Conservation (phyloP, 2,329 filamentous ascomycete species). For the Botrytis fragariae region DNA sequence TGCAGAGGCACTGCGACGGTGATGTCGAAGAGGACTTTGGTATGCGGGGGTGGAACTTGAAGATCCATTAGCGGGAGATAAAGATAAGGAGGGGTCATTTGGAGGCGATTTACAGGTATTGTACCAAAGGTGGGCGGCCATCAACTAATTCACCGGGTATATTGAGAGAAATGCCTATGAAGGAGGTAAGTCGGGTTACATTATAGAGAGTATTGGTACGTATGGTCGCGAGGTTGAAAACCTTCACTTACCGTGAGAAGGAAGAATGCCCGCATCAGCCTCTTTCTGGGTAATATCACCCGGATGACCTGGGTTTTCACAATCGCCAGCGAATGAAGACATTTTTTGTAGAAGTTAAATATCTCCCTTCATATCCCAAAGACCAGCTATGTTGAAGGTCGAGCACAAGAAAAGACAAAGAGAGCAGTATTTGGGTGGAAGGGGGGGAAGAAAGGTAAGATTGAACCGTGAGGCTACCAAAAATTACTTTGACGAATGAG, state of each 20-base stretch:
- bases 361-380: slow-evolving; percentile 21
- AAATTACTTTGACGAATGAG: slow-evolving; percentile 10
- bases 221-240: background rate
- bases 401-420: slow-evolving; percentile 9
- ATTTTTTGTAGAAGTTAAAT: slow-evolving; percentile 21
- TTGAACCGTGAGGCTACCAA: slow-evolving; percentile 4
- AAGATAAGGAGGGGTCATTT: slow-evolving; percentile 1
- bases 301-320: slow-evolving; percentile 25
- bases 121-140: slow-evolving; percentile 41
- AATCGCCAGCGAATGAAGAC: slow-evolving; percentile 25
- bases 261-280: slow-evolving; percentile 42
- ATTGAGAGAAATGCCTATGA: slow-evolving; percentile 42
- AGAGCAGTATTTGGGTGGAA: background rate
- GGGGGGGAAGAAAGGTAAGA: slow-evolving; percentile 9
- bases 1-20: slow-evolving; percentile 58
- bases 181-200: background rate
- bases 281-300: slow-evolving; percentile 33
- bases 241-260: slow-evolving; percentile 46
- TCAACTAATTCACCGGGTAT: slow-evolving; percentile 42
- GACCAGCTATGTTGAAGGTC: background rate
- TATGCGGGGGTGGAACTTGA: slow-evolving; percentile 47
- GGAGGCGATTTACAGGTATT: slow-evolving; percentile 34
- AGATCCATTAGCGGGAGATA: slow-evolving; percentile 22
- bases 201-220: background rate
- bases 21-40: slow-evolving; percentile 63